These are phyloP conservation scores for Dipodascus geniculatus DNA, from an alignment of 805 yeast genomes.

Conservation along the genomic window DNA sequence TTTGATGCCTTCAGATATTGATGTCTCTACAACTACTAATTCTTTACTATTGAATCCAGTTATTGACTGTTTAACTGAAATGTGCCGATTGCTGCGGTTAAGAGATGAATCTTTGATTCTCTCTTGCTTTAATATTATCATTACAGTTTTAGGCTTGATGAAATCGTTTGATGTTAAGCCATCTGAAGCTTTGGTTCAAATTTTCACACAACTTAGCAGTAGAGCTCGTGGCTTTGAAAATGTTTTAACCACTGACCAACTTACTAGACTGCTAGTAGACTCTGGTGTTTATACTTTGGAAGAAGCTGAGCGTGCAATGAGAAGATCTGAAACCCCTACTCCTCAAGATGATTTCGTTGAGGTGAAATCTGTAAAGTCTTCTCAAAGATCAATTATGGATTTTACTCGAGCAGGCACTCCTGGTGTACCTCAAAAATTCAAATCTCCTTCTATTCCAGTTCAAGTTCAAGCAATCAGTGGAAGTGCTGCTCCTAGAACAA, in stretches of 20 bases:
- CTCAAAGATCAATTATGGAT: neutral
- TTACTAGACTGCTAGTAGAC: constrained; percentile 40
- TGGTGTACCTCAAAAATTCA: constrained; percentile 1
- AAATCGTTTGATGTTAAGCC: constrained; percentile 32
- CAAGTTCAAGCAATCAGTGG: constrained; percentile 6
- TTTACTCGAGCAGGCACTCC: neutral
- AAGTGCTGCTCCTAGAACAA: constrained; percentile 3
- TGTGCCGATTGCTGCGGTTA: constrained; percentile 71
- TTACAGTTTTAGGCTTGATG: constrained; percentile 20
- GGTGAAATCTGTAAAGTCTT: neutral
- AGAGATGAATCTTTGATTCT: constrained; percentile 65
- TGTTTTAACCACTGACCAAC: constrained; percentile 56
- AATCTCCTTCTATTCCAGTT: constrained; percentile 6
- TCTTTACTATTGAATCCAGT: constrained; percentile 26
- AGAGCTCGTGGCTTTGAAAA: constrained; percentile 42
- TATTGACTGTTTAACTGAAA: constrained; percentile 50
- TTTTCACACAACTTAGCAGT: constrained; percentile 34
- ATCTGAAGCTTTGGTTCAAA: constrained; percentile 40
- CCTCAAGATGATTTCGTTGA: neutral
- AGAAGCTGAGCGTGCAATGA: constrained; percentile 9
- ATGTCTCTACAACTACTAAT: constrained; percentile 13
- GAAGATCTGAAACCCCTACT: neutral
- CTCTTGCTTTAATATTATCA: constrained; percentile 60
- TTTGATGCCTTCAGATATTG: constrained; percentile 11
- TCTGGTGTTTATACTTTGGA: constrained; percentile 9